Percentiles rank a stretch among this genome's conserved stretches.
These are phyloP conservation scores for Escallonia herrerae DNA, from an alignment of 129 eudicot species.

Conservation along the genomic window DNA sequence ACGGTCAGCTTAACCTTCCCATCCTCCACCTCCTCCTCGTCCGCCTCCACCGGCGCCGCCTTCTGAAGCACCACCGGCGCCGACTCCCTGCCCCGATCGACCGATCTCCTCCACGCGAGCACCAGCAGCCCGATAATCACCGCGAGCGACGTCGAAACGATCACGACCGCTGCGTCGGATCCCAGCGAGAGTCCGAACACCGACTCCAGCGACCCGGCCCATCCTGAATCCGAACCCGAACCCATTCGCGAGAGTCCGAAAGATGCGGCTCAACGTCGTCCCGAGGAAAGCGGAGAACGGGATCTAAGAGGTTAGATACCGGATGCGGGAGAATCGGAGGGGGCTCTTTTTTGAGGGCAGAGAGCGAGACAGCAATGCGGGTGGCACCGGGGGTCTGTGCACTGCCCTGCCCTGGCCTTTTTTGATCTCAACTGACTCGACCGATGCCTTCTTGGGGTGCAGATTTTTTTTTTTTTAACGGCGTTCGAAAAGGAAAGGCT, in stretches of 20 bases:
- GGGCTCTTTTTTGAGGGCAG: background rate
- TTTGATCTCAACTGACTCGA: too few species aligned
- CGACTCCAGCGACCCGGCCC: slow-evolving; percentile 37
- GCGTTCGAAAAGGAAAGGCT: too few species aligned
- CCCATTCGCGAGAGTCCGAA: background rate
- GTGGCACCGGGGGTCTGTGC: too few species aligned
- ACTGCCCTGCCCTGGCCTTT: too few species aligned
- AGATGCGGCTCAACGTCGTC: too few species aligned
- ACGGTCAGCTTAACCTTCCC: slow-evolving; percentile 54
- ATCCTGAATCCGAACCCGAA: too few species aligned
- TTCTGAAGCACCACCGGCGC: slow-evolving; percentile 40
- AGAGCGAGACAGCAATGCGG: too few species aligned
- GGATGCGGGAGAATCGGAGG: background rate
- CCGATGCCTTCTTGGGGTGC: too few species aligned
- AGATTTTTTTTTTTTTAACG: too few species aligned
- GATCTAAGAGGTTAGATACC: background rate
- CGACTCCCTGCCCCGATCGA: slow-evolving; percentile 25
- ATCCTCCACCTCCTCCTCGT: slow-evolving; percentile 58
- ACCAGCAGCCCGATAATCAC: slow-evolving; percentile 38
- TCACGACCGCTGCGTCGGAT: slow-evolving; percentile 18
- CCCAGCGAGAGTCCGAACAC: slow-evolving; percentile 34
- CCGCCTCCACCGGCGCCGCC: slow-evolving; percentile 17
- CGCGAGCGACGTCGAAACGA: slow-evolving; percentile 50
- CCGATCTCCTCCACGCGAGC: slow-evolving; percentile 37
- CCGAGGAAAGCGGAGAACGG: too few species aligned